Evolutionary conservation across 2,329 filamentous ascomycete genomes (phyloP), one percentile per base, ranked within the genome.

Genomic region (Fonsecaea erecta): DNA sequence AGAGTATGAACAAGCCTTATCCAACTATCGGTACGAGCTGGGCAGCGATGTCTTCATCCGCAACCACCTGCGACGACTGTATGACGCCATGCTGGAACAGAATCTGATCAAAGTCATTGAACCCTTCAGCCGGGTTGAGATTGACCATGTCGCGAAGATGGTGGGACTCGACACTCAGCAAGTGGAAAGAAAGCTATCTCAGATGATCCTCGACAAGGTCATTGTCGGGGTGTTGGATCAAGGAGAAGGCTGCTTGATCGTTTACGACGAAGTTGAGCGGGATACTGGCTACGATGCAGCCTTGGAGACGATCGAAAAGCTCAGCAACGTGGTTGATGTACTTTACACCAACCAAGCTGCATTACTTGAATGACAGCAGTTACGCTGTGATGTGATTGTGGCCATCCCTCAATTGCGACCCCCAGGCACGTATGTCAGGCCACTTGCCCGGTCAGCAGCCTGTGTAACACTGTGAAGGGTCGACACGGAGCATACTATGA

Each of bases 81-180:
- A 99, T 82, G 95, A 99, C 79, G 92, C 93, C 77, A 97, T 99
- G 93, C 81, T 99, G 76, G 95, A 99, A 84, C 95, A 99, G 85
- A 99, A 99, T 80, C 86, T 99, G 48, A 96, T 98, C 86, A 98
- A 99, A 84, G 95, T 99, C 69, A 99, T 99, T 76, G 95, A 99
- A 84, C 95, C 95, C 24, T 99, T 98, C 82, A 96, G 92, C 75
- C 88, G 93, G 68, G 95, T 99, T 60, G 95, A 99, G 81, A 96
- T 99, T 74, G 90, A 90, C 73, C 95, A 99, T 78, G 92, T 99
- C 74, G 94, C 95, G 72, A 93, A 95, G 83, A 96, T 98, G 90
- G 95, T 99, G 59, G 93, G 94, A 43, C 85, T 99, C 68, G 95
- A 98, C 78, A 96, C 92, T 28, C 90, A 92, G 78, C 94, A 98